Evolutionary conservation across 805 yeast species (phyloP).

Genomic region (Ogataea pilisensis): DNA sequence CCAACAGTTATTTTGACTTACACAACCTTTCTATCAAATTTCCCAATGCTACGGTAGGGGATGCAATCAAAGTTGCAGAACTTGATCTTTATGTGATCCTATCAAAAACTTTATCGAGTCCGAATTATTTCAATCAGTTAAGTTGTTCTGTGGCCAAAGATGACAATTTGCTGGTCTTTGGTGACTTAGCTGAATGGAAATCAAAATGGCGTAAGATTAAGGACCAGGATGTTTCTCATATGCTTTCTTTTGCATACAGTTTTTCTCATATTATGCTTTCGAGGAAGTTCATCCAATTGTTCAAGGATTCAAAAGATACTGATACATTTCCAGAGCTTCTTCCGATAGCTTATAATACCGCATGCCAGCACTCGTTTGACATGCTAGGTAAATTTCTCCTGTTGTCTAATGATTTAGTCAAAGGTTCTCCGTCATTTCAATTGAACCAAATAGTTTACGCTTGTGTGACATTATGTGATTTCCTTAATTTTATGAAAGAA

Average conservation of each 20-base stretch:
- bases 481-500: slow-evolving; percentile 35
- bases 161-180: slow-evolving; percentile 23
- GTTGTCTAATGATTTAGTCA: slow-evolving; percentile 42
- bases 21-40: slow-evolving; percentile 41
- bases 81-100: slow-evolving; percentile 36
- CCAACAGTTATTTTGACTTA: slow-evolving; percentile 36
- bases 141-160: neutral
- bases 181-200: slow-evolving; percentile 43
- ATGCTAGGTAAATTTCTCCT: slow-evolving; percentile 41
- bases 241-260: slow-evolving; percentile 43
- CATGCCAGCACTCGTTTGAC: slow-evolving; percentile 41
- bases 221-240: slow-evolving; percentile 45
- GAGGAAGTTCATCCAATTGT: slow-evolving; percentile 30
- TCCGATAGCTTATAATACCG: slow-evolving; percentile 31
- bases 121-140: slow-evolving; percentile 1
- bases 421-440: slow-evolving; percentile 52
- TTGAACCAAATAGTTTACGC: slow-evolving; percentile 52
- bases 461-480: slow-evolving; percentile 49
- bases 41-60: slow-evolving; percentile 50
- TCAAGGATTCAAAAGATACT: neutral
- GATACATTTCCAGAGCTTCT: neutral
- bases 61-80: slow-evolving; percentile 50
- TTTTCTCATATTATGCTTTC: slow-evolving; percentile 42
- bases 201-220: slow-evolving; percentile 41
- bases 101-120: slow-evolving; percentile 12